Evolutionary conservation across 805 yeast genomes (phyloP).

Genomic region (Cyberlindnera galapagoensis): DNA sequence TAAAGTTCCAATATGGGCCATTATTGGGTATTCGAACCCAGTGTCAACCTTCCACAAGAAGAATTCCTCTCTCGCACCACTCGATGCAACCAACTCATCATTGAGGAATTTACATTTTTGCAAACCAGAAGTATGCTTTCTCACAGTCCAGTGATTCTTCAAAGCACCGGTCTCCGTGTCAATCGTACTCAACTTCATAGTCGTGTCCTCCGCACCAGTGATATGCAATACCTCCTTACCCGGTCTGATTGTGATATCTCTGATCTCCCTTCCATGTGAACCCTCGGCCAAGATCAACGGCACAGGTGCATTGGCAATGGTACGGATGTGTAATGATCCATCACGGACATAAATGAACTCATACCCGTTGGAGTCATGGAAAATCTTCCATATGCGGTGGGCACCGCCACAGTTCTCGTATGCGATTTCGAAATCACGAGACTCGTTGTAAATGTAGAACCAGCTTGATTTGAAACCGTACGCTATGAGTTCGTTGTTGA

Average conservation of each 20-base stretch:
- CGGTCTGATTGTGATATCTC: constrained; percentile 60
- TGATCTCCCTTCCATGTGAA: constrained; percentile 86
- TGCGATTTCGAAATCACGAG: constrained; percentile 61
- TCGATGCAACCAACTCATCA: constrained; percentile 40
- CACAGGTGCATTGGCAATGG: constrained; percentile 19
- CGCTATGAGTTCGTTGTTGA: constrained; percentile 43
- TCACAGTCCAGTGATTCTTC: constrained; percentile 49
- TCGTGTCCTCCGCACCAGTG: constrained; percentile 88
- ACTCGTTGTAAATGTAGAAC: constrained; percentile 80
- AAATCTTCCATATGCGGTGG: constrained; percentile 75
- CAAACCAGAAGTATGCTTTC: constrained; percentile 84
- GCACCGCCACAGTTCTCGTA: constrained; percentile 85
- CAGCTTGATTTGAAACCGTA: constrained; percentile 80
- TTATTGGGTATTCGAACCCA: constrained; percentile 34
- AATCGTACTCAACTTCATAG: constrained; percentile 49
- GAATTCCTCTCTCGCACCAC: constrained; percentile 87
- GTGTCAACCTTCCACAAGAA: constrained; percentile 63
- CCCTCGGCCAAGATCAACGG: constrained; percentile 47
- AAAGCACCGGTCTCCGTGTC: constrained; percentile 34
- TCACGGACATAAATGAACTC: constrained; percentile 57
- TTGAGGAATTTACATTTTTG: constrained; percentile 65
- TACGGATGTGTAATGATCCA: constrained; percentile 37
- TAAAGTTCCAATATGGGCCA: constrained; percentile 44
- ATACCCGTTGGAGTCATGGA: constrained; percentile 24
- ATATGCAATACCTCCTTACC: constrained; percentile 39